Evolutionary conservation across 208 protist species (phyloP), one percentile per base, ranked within the genome.

Genomic region (Trichomonas vaginalis): DNA sequence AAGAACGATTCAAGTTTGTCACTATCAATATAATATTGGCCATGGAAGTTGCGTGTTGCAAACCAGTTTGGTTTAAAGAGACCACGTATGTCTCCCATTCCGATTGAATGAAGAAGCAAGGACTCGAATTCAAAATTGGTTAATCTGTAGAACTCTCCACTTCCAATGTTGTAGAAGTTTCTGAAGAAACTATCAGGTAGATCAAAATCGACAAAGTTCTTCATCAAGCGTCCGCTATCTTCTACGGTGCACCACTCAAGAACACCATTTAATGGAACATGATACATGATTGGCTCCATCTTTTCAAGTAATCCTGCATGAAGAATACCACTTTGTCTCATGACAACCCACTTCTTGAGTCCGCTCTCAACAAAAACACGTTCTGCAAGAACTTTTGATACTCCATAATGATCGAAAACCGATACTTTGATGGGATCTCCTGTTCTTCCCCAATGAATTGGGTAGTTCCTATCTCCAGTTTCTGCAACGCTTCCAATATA

Each of bases 361-460:
- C 86, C 86, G 37, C 45, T 56, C 51, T 92, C 86, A 8, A 32
- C 40, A 47, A 92, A 92, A 21, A 51, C 45, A 39, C 45, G 4
- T 39, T 92, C 86, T 21, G 86, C 86, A 1, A 51, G 4, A 15
- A 47, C 86, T 51, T 92, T 92, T 12, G 86, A 92, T 6, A 92
- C 0, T 15, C 45, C 86, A 39, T 92, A 92, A 92, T 92, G 86
- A 47, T 92, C 86, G 15, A 51, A 92, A 17, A 92, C 51, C 0
- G 86, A 92, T 15, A 92, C 45, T 48, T 92, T 92, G 6, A 92
- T 92, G 0, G 86, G 86, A 51, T 92, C 86, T 9, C 86, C 86
- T n/a, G 45, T 56, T 51, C 86, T 48, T 92, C 86, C 86, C 86
- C 86, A 92, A 51, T 92, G 86, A 10, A 92, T 51, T 92, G 86